Base-by-base conservation (phyloP, 2,329 filamentous ascomycete genomes). In the Cordyceps tenuipes region DNA sequence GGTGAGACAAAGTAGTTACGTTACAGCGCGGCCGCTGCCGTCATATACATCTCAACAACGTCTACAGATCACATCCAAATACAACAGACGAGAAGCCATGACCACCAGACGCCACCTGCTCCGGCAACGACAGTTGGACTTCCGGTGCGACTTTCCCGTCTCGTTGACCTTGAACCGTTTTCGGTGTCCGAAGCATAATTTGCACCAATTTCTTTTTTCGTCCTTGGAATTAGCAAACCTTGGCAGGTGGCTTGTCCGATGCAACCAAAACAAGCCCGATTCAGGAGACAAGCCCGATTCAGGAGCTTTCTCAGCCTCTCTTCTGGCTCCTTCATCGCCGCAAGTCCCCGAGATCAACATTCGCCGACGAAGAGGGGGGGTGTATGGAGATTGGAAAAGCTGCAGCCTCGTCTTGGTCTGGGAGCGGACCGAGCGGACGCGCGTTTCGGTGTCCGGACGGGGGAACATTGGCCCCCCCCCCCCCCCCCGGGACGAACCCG, bases 281-380 rank as follows among this genome's bases (percentile, higher is more conserved):
- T 21, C 31, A 34, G 55, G 34, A 46, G 34, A 46, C 17, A 29
- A 6, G 3, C 29, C 29, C 29, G 29, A 41, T 15, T 21, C 31
- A 34, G 55, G 34, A 46, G 34, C 34, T 57, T 43, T 34, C 19
- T 57, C 47, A 47, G 55, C 47, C 47, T 34, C 55, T 58, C 55
- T 50, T 51, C 51, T 21, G 17, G 7, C 34, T 26, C 6, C 12
- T 13, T 26, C 5, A 9, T 3, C 9, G 2, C 2, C 34, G 3
- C 12, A 9, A 47, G 12, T 3, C 44, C 13, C 23, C 13, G 12
- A 2, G 39, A 31, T 29, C 29, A 29, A 36, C 34, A 36, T 51
- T 23, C 43, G 36, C 21, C 46, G n/a, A 23, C 23, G 23, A 23
- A 23, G 23, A 23, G 43, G 19, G 13, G 6, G 21, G 7, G 31